Base-by-base conservation (phyloP, 805 yeast genomes). In the Brettanomyces anomalus region DNA sequence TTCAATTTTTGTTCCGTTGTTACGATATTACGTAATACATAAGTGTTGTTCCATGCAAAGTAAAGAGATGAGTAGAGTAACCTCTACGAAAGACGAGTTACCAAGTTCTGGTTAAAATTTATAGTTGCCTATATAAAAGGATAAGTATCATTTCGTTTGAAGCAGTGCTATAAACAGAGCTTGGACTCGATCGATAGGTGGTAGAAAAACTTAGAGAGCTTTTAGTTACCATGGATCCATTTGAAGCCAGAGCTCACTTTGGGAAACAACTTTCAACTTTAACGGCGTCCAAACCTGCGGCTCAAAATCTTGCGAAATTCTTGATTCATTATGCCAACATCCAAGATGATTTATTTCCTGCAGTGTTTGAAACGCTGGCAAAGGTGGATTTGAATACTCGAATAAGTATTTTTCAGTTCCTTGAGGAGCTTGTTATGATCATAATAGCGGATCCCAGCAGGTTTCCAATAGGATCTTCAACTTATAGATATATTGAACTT, bases 221-320 rank as follows among this genome's bases (percentile, higher is more conserved):
- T 28, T 6, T 18, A 31, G 10, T 19, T 8, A 30, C 40, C 15
- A 86, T 89, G 95, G 96, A 89, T 57, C 80, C 96, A 1, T 85
- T 90, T 59, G 96, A 86, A 55, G 88, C 89, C 4, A 73, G 90
- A 45, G 65, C 86, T 37, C 83, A 82, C 60, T 81, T 89, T 53
- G 70, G 77, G 5, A 85, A 79, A 51, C 74, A 79, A 36, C 67
- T 89, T 43, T 72, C 79, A 50, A 60, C 70, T 5, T 64, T 90
- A 35, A 79, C 77, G 36, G 89, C 95, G 0, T 72, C 87, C 1
- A 63, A 67, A 40, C 73, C 64, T 50, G 65, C 67, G n/a, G 64
- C 77, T 28, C 60, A 65, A 8, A 71, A 71, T 40, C 72, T 79
- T 7, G 74, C 79, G 2, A 70, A 68, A 46, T 79, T 76, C 56